phyloP scores from a whole-genome alignment of 768 basidiomycete genomes.

The Pisolithus marmoratus region DNA sequence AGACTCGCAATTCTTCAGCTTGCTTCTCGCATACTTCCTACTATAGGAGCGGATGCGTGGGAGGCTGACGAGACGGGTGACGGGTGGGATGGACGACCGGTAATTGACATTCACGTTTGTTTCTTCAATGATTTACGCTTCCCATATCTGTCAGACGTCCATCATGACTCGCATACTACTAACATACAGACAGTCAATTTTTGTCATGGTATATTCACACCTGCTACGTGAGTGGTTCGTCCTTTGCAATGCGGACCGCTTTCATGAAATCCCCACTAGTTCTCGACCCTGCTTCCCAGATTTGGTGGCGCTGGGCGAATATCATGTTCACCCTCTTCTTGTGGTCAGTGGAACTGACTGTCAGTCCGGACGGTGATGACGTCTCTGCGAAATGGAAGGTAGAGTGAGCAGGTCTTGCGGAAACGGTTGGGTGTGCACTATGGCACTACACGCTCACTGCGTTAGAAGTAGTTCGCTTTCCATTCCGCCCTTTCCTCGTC shows the following conservation, averaged over 20 bases:
- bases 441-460: not conserved
- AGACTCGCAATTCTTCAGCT: conserved; percentile 76
- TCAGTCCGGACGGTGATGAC: conserved; percentile 71
- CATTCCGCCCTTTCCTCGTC: conserved; percentile 57
- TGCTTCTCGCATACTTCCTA: conserved; percentile 77
- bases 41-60: conserved; percentile 79
- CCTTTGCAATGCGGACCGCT: not conserved
- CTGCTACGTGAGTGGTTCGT: conserved; percentile 56
- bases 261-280: conserved; percentile 39
- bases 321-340: conserved; percentile 80
- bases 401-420: conserved; percentile 44
- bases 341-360: conserved; percentile 78
- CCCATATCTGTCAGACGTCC: conserved; percentile 50
- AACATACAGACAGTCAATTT: conserved; percentile 79
- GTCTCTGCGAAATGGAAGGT: conserved; percentile 72
- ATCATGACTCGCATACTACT: conserved; percentile 67
- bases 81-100: conserved; percentile 69
- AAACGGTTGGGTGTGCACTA: not conserved
- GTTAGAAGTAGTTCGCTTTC: conserved; percentile 51
- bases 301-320: conserved; percentile 93
- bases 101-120: conserved; percentile 22
- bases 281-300: conserved; percentile 82
- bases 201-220: conserved; percentile 85
- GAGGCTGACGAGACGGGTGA: conserved; percentile 60
- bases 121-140: conserved; percentile 5